phyloP scores from a whole-genome alignment of 495 filamentous ascomycete species.

The Penicillium soppii region DNA sequence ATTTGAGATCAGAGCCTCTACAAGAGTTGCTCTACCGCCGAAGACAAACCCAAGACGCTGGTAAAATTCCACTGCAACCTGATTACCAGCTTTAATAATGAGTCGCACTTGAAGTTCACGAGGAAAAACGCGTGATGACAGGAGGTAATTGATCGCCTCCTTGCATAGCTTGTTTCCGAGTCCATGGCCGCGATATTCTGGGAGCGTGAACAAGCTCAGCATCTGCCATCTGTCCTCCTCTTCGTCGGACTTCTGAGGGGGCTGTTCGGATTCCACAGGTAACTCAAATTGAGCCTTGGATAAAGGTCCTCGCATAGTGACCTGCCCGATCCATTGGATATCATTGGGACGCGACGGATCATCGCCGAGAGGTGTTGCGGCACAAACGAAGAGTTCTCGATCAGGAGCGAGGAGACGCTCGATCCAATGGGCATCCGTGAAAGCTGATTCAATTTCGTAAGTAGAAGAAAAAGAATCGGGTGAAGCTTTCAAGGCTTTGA shows the following conservation, averaged over 20 bases:
- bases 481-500: constrained; percentile 16
- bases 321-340: constrained; percentile 32
- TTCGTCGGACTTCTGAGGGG: constrained; percentile 10
- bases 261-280: constrained; percentile 20
- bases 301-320: constrained; percentile 31
- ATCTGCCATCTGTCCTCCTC: constrained; percentile 37
- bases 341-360: constrained; percentile 7
- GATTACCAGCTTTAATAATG: constrained; percentile 32
- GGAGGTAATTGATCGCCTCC: constrained; percentile 26
- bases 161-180: constrained; percentile 34
- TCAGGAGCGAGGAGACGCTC: constrained; percentile 12
- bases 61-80: constrained; percentile 29
- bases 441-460: constrained; percentile 29
- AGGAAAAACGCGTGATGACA: constrained; percentile 12
- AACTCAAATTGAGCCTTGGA: constrained; percentile 18
- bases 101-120: constrained; percentile 21
- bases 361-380: constrained; percentile 15
- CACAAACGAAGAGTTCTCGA: constrained; percentile 31
- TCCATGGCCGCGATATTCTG: constrained; percentile 30
- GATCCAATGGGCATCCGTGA: constrained; percentile 29
- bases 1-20: constrained; percentile 33
- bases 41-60: constrained; percentile 29
- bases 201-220: constrained; percentile 33
- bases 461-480: constrained; percentile 34
- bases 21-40: constrained; percentile 28